Evolutionary conservation across 2,329 filamentous ascomycete species (phyloP).

Genomic region (Alternaria triticina): DNA sequence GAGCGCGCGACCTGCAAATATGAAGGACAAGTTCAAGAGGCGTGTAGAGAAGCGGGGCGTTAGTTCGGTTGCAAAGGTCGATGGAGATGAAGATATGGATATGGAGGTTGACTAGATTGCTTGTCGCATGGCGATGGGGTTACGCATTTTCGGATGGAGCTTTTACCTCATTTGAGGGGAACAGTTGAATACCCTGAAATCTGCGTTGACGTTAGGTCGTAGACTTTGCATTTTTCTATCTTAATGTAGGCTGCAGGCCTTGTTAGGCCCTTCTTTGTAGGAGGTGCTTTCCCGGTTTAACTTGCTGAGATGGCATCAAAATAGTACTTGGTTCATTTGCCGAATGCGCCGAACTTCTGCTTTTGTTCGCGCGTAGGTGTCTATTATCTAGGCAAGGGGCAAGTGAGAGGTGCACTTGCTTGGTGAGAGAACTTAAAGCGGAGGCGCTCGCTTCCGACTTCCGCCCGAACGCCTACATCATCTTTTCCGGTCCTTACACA

Average conservation of each 20-base stretch:
- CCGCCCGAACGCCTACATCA: slow-evolving; percentile 8
- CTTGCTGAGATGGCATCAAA: not conserved
- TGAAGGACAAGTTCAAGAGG: not conserved
- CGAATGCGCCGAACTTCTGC: not conserved
- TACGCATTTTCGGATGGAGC: no score
- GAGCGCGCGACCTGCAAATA: not conserved
- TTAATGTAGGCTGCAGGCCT: not conserved
- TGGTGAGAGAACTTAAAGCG: slow-evolving; percentile 2
- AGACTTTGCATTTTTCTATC: not conserved
- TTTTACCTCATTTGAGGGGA: no score
- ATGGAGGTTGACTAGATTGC: slow-evolving; percentile 10
- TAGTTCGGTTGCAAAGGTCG: not conserved
- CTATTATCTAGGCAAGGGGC: not conserved
- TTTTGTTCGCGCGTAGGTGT: not conserved
- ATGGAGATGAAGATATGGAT: not conserved
- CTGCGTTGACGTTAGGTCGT: not conserved
- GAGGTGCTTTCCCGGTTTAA: not conserved
- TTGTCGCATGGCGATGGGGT: not conserved
- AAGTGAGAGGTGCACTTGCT: not conserved
- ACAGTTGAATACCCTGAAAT: not conserved
- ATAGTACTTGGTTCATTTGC: no score
- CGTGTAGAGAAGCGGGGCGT: not conserved
- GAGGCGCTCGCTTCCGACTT: slow-evolving; percentile 19
- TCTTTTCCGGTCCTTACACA: slow-evolving; percentile 18
- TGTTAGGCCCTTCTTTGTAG: not conserved